A percentile compares a stretch with the other conserved stretches of the same genome.
These are phyloP conservation scores for Paecilomyces fulvus DNA, from an alignment of 2,329 filamentous ascomycete species.

Conservation along the genomic window DNA sequence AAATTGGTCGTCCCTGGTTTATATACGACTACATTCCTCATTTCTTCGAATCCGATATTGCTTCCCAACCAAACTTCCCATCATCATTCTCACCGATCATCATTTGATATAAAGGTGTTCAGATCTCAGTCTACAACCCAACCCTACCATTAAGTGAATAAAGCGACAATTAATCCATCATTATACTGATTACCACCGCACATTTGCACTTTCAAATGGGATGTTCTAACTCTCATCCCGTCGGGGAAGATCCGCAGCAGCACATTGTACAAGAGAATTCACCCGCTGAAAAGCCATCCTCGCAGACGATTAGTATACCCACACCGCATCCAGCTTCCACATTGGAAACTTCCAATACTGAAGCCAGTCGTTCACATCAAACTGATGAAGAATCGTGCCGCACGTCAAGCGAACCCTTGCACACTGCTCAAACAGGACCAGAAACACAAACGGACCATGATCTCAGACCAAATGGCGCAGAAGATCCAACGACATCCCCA, in stretches of 20 bases:
- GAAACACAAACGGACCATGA: background rate
- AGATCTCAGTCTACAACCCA: too few species aligned
- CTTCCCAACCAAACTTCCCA: too few species aligned
- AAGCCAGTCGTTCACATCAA: background rate
- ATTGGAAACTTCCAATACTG: background rate
- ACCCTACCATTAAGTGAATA: background rate
- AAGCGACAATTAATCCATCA: background rate
- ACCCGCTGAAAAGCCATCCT: background rate
- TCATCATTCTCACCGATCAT: too few species aligned
- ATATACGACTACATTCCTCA: background rate
- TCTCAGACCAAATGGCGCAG: background rate
- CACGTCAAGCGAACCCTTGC: background rate
- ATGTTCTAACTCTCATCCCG: slow-evolving; percentile 1
- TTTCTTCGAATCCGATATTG: background rate
- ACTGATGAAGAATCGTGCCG: background rate
- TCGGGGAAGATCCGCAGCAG: background rate
- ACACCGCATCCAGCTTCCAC: background rate
- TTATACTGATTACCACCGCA: background rate
- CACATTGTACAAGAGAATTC: background rate
- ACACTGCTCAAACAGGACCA: background rate
- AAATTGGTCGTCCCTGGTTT: background rate
- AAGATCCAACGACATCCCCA: background rate
- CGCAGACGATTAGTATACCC: background rate
- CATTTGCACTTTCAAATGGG: background rate
- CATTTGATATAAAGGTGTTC: too few species aligned